Conservation (phyloP, 2,329 filamentous ascomycete species). For the Nothophoma quercina region DNA sequence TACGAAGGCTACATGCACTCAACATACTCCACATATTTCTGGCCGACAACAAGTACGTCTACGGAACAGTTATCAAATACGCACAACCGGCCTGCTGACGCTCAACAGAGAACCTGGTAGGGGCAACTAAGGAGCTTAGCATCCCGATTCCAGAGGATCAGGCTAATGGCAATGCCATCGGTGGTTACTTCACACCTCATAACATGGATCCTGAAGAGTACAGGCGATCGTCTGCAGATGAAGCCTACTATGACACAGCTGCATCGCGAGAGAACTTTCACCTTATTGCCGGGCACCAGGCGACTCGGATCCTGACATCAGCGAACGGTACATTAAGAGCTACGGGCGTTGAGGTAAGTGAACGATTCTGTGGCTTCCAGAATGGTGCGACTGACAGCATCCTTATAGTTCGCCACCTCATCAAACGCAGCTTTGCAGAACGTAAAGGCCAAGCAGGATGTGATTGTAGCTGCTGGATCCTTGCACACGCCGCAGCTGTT, state of each 20-base stretch:
- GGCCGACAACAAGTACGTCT: conserved; percentile 33
- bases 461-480: conserved; percentile 35
- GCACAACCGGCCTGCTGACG: conserved; percentile 2
- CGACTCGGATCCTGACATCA: conserved; percentile 22
- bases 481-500: conserved; percentile 38
- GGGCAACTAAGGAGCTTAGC: conserved; percentile 23
- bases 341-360: conserved; percentile 24
- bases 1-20: conserved; percentile 27
- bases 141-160: conserved; percentile 30
- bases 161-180: conserved; percentile 29
- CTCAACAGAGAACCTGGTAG: conserved; percentile 26
- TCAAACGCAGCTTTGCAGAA: conserved; percentile 14
- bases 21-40: conserved; percentile 30
- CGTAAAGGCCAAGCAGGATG: conserved; percentile 32
- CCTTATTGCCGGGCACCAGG: conserved; percentile 27
- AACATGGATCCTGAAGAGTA: conserved; percentile 22
- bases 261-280: conserved; percentile 28
- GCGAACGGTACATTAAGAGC: conserved; percentile 22
- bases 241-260: conserved; percentile 31
- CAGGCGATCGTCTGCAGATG: conserved; percentile 29
- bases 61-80: too few species aligned
- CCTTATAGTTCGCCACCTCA: conserved; percentile 22
- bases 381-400: background rate
- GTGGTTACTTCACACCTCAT: conserved; percentile 32
- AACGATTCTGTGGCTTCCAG: background rate